phyloP scores from a whole-genome alignment of 192 early-diverging fungal species.

The Phycomyces blakesleeanus region DNA sequence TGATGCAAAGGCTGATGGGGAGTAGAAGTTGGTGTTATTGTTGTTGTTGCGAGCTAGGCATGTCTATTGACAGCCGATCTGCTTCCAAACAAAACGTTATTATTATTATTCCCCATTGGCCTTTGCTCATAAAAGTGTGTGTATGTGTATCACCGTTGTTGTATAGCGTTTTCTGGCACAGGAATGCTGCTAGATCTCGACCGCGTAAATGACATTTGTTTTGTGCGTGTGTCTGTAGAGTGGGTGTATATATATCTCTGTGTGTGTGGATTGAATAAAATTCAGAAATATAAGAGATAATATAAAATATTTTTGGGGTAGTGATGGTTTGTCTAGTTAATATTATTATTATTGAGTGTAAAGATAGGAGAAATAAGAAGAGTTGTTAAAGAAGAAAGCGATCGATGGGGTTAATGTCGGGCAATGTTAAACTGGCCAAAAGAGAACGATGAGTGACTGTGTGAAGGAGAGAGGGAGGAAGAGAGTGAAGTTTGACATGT shows the following conservation, averaged over 20 bases:
- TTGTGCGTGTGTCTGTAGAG: too few relatives aligned
- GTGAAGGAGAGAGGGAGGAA: too few relatives aligned
- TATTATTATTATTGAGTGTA: too few relatives aligned
- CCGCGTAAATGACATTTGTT: background rate
- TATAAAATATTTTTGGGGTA: background rate
- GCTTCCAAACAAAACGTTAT: too few relatives aligned
- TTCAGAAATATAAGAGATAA: background rate
- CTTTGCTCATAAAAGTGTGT: background rate
- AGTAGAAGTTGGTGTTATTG: background rate
- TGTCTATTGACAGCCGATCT: background rate
- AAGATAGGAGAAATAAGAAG: background rate
- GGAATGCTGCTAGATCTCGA: background rate
- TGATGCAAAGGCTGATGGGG: background rate
- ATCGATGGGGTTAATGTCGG: background rate
- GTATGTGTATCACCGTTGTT: slow-evolving; percentile 1
- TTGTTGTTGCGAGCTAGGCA: background rate
- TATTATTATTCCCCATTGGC: background rate
- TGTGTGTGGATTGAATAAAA: too few relatives aligned
- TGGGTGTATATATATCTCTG: too few relatives aligned
- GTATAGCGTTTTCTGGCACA: background rate
- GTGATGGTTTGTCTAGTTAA: background rate
- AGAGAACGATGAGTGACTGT: background rate
- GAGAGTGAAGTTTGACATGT: too few relatives aligned
- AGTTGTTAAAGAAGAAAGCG: background rate
- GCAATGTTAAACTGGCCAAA: background rate